phyloP scores from a whole-genome alignment of 331 rosid species.

The Acacia pycnantha region DNA sequence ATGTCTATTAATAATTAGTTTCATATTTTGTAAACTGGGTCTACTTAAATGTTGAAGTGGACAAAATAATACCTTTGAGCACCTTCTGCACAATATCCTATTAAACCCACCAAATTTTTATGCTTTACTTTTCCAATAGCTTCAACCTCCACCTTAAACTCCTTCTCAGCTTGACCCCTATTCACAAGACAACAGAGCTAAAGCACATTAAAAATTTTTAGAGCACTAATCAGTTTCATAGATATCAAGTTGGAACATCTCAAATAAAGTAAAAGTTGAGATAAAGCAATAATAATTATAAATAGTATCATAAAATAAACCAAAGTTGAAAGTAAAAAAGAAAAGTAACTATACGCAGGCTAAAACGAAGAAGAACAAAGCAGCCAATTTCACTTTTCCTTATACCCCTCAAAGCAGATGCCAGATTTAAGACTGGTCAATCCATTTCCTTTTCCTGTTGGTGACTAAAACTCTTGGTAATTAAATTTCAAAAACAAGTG shows the following conservation, averaged over 20 bases:
- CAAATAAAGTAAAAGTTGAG: slow-evolving; percentile 21
- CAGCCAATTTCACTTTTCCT: slow-evolving; percentile 35
- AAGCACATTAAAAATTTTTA: background rate
- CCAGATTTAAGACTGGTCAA: background rate
- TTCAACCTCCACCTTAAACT: slow-evolving; percentile 97
- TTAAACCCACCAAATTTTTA: slow-evolving; percentile 89
- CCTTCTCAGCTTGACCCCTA: slow-evolving; percentile 97
- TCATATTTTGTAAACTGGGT: background rate
- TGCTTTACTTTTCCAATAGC: slow-evolving; percentile 97
- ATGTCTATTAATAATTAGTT: background rate
- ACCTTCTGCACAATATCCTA: slow-evolving; percentile 95
- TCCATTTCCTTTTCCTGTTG: background rate
- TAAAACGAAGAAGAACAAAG: slow-evolving; percentile 32
- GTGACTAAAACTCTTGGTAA: background rate
- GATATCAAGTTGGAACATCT: background rate
- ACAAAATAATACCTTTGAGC: slow-evolving; percentile 70
- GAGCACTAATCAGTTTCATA: background rate
- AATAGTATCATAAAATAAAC: slow-evolving; percentile 16
- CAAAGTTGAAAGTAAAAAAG: slow-evolving; percentile 32
- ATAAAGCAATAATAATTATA: slow-evolving; percentile 24
- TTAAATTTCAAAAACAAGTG: background rate
- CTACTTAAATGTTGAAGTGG: background rate
- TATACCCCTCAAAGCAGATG: slow-evolving; percentile 27
- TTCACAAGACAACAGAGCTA: slow-evolving; percentile 20
- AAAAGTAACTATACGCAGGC: slow-evolving; percentile 12